phyloP scores from a whole-genome alignment of 2,329 filamentous ascomycete genomes.

The Helotiales sp. region DNA sequence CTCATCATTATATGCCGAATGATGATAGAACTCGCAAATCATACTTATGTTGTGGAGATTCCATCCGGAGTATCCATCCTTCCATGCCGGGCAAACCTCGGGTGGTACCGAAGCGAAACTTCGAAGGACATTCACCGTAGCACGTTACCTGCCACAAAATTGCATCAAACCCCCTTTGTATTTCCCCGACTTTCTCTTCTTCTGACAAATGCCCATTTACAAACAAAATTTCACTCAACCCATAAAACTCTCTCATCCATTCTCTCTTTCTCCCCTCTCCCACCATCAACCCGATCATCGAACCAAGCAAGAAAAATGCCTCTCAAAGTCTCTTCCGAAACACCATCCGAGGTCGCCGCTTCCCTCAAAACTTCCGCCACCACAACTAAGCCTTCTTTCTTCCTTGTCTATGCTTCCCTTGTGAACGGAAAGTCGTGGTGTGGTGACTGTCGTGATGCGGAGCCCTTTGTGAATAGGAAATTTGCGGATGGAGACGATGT shows the following conservation, averaged over 20 bases:
- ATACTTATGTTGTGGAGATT: no score
- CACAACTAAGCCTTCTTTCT: constrained; percentile 30
- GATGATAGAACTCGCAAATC: no score
- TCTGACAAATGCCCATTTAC: background rate
- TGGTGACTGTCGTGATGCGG: constrained; percentile 38
- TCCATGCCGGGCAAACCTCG: background rate
- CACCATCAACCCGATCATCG: background rate
- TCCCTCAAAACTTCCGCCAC: constrained; percentile 25
- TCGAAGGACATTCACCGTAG: background rate
- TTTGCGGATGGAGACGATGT: constrained; percentile 28
- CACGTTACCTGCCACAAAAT: background rate
- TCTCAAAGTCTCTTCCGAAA: constrained; percentile 21
- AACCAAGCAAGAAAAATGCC: constrained; percentile 20
- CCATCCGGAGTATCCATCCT: background rate
- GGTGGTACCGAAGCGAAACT: background rate
- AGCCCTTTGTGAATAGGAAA: constrained; percentile 35
- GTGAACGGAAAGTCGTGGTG: constrained; percentile 37
- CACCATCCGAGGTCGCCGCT: constrained; percentile 18
- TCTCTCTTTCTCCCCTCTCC: no score
- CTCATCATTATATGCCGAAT: no score
- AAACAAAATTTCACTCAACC: background rate
- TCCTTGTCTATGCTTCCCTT: constrained; percentile 38
- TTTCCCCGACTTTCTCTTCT: background rate
- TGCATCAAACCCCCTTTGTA: background rate
- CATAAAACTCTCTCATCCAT: background rate